Percentiles rank a stretch among this genome's conserved stretches.
These are phyloP conservation scores for Mychonastes homosphaera DNA, from an alignment of 139 green algal species.

Conservation along the genomic window DNA sequence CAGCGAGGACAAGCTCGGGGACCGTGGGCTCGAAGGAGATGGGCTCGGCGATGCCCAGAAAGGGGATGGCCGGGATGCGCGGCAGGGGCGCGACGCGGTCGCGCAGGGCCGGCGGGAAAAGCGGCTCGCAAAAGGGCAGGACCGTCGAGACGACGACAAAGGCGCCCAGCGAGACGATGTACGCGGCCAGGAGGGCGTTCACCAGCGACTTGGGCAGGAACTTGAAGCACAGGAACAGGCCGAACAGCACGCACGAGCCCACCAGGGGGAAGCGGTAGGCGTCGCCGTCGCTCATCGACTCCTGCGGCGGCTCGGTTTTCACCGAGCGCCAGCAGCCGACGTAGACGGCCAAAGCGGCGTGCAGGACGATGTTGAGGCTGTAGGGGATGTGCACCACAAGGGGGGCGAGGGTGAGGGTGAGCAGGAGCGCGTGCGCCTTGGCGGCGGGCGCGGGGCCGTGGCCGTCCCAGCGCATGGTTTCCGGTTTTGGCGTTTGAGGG, in stretches of 20 bases:
- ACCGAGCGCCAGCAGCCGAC: conserved; percentile 73
- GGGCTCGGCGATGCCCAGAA: conserved; percentile 30
- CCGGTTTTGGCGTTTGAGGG: neutral
- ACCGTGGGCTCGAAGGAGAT: conserved; percentile 29
- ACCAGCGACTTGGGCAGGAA: conserved; percentile 80
- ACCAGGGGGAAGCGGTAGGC: conserved; percentile 92
- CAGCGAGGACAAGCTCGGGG: conserved; percentile 40
- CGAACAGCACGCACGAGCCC: conserved; percentile 84
- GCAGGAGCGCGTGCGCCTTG: conserved; percentile 27
- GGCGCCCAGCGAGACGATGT: conserved; percentile 85
- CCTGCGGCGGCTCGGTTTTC: conserved; percentile 48
- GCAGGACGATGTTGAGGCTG: conserved; percentile 76
- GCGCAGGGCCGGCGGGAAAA: conserved; percentile 31
- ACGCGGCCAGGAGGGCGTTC: conserved; percentile 61
- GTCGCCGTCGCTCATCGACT: conserved; percentile 83
- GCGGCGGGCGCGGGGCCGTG: conserved; percentile 18
- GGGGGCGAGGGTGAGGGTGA: conserved; percentile 22
- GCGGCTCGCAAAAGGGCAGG: conserved; percentile 43
- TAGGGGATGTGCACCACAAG: conserved; percentile 42
- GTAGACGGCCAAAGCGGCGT: conserved; percentile 70
- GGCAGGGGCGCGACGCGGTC: conserved; percentile 5
- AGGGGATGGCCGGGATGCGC: conserved; percentile 13
- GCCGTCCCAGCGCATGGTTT: conserved; percentile 15
- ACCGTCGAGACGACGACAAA: conserved; percentile 54
- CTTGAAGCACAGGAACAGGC: conserved; percentile 92